Percentiles rank a stretch among this genome's conserved stretches.
Conservation (phyloP, 2,329 filamentous ascomycete genomes). For the Amesomyces nigricolor region DNA sequence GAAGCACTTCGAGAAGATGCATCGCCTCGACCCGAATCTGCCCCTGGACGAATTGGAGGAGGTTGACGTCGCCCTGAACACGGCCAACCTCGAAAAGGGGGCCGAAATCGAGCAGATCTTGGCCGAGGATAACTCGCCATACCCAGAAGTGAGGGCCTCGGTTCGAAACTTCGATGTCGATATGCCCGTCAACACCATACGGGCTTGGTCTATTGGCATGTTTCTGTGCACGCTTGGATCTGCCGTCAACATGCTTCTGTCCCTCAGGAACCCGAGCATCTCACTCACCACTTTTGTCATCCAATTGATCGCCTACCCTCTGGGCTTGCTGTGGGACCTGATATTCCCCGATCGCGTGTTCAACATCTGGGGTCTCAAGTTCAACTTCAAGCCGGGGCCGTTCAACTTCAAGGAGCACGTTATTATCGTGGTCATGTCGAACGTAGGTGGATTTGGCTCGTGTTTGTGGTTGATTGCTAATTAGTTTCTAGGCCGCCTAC, state of each 20-base stretch:
- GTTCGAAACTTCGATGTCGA: slow-evolving; percentile 61
- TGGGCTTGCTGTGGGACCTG: slow-evolving; percentile 50
- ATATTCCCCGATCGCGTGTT: slow-evolving; percentile 49
- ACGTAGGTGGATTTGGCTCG: slow-evolving; percentile 39
- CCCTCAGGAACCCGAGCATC: slow-evolving; percentile 53
- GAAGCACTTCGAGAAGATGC: slow-evolving; percentile 53
- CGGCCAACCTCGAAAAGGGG: slow-evolving; percentile 51
- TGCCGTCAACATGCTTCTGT: slow-evolving; percentile 56
- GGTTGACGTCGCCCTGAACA: slow-evolving; percentile 52
- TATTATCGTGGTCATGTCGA: slow-evolving; percentile 59
- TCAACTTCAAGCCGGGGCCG: slow-evolving; percentile 51
- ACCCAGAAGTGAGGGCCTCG: slow-evolving; percentile 57
- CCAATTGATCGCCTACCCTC: slow-evolving; percentile 57
- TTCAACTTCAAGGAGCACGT: slow-evolving; percentile 61
- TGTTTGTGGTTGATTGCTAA: slow-evolving; percentile 9
- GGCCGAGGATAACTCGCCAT: slow-evolving; percentile 61
- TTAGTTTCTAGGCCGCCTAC: slow-evolving; percentile 45
- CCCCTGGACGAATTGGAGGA: slow-evolving; percentile 57
- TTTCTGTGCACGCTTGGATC: slow-evolving; percentile 58
- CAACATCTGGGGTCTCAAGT: slow-evolving; percentile 47
- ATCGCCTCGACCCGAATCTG: slow-evolving; percentile 60
- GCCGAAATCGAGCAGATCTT: slow-evolving; percentile 52
- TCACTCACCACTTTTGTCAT: slow-evolving; percentile 56
- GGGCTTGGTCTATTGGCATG: slow-evolving; percentile 58
- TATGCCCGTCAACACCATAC: slow-evolving; percentile 58